Conservation (phyloP, 1,139 yeast species). For the Kurtzmaniella quercitrusa region DNA sequence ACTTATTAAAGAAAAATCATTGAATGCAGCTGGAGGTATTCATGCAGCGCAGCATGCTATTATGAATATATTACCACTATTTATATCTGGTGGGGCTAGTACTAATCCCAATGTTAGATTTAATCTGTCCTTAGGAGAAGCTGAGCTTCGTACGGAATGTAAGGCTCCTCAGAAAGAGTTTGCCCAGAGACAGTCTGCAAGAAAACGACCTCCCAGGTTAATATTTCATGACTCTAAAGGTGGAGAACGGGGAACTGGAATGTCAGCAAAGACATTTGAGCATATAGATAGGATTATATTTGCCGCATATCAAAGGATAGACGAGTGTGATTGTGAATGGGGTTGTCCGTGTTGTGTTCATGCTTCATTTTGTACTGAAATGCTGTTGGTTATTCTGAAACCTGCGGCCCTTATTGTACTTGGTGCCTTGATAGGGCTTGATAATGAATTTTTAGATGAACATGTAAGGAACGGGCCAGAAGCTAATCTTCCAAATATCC, state of each 20-base stretch:
- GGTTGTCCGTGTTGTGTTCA: conserved; percentile 92
- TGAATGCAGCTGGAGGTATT: conserved; percentile 84
- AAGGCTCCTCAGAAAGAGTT: conserved; percentile 96
- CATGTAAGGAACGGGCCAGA: conserved; percentile 78
- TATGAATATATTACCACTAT: conserved; percentile 68
- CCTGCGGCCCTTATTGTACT: conserved; percentile 79
- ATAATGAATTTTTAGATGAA: conserved; percentile 32
- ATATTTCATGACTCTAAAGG: conserved; percentile 82
- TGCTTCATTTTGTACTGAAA: conserved; percentile 74
- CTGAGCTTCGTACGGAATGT: conserved; percentile 87
- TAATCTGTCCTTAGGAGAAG: conserved; percentile 41
- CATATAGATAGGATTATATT: conserved; percentile 61
- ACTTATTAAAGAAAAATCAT: conserved; percentile 47
- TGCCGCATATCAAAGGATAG: conserved; percentile 56
- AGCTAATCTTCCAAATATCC: conserved; percentile 63
- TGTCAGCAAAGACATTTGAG: conserved; percentile 75
- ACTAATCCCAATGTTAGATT: conserved; percentile 45
- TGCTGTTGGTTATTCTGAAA: conserved; percentile 77
- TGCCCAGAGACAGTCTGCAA: conserved; percentile 59
- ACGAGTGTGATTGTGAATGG: conserved; percentile 69
- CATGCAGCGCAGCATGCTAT: conserved; percentile 95
- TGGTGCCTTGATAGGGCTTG: conserved; percentile 46
- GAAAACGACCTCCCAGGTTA: conserved; percentile 82
- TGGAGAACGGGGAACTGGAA: conserved; percentile 73
- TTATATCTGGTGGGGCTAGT: conserved; percentile 39